Base-by-base conservation (phyloP, 2,329 filamentous ascomycete species). In the Penicillium sp. region DNA sequence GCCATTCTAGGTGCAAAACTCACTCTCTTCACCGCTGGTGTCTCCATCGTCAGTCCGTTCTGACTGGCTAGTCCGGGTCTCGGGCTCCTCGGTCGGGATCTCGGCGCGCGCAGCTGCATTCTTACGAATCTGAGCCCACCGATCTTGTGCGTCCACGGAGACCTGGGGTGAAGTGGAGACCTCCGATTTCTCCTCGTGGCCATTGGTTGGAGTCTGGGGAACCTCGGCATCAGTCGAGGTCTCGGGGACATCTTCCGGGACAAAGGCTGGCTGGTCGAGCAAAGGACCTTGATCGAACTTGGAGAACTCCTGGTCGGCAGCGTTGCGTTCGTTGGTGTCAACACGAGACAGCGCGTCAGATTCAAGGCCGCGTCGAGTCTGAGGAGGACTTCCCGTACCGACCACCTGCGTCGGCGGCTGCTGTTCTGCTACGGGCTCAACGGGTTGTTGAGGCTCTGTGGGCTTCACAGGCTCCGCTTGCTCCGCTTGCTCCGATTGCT, bases 111-210 rank as follows among this genome's bases (percentile, higher is more conserved):
- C 84, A 3, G 88, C 88, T 8, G 92, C 92, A 55, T 95, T 95
- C 73, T 89, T 90, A 50, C 89, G 80, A 51, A 96, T 95, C 65
- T 94, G 87, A 1, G 90, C 90, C 92, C 92, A 98, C 37, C 90
- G 81, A 59, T 95, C 89, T 48, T 84, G 74, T 11, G 40, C 35
- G 6, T 30, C 27, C 11, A 34, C 32, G 6, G 37, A 25, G 14
- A 30, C 17, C 12, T 42, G 35, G 6, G 44, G 28, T 20, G 39
- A 35, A 11, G 30, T 23, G n/a, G 35, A 20, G 1, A 26, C 31
- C 11, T 53, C 45, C 7, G 31, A 15, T 31, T 41, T 42, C 11
- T 35, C 30, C 3, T 37, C 38, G 14, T 48, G 37, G 16, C 46
- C 44, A 39, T 50, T 51, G 6, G 47, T 42, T 2, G 54, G 44